Base-by-base conservation (phyloP, 306 rosid species). In the Vigna angularis region DNA sequence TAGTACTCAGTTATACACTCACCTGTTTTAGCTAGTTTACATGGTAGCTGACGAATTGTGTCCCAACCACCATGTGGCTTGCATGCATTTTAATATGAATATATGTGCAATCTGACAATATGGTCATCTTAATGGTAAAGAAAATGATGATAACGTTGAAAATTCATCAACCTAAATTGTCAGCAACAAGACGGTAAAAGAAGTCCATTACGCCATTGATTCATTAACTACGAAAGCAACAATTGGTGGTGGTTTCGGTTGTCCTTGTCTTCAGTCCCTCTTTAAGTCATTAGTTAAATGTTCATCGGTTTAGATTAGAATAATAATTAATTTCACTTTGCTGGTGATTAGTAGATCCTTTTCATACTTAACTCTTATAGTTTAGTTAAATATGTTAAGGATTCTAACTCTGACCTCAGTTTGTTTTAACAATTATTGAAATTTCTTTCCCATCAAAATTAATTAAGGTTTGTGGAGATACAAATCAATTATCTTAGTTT, bases 51-150 rank as follows among this genome's bases (percentile, higher is more conserved):
- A 79, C 71, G 66, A 52, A 71, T 17, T 52, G 63, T 66, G 77
- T 68, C 83, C 53, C 52, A 66, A 20, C 53, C 5, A 12, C 83
- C 86, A 79, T 81, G 81, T 81, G 86, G 69, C 50, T 53, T 72
- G 16, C 79, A 62, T 50, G 22, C 74, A 68, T 68, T 45, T 4
- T 65, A 61, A 70, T 49, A 63, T 63, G 49, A 28, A 15, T 45
- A 72, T 45, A 44, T 22, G 20, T 45, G 20, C 77, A 75, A 48
- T 24, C 3, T 20, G 69, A 38, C 56, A 68, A 67, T 8, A 3
- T 1, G 0, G 69, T 49, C 80, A 81, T 49, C 52, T 81, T 84
- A 64, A 61, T 66, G 81, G 53, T 59, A 66, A 34, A 40, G 57
- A 65, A 82, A 82, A 70, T 32, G 14, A 44, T 51, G 49, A 45